Evolutionary conservation across 148 eudicot species (phyloP), one percentile per base, ranked within the genome.

Genomic region (Polygonum maritimum): DNA sequence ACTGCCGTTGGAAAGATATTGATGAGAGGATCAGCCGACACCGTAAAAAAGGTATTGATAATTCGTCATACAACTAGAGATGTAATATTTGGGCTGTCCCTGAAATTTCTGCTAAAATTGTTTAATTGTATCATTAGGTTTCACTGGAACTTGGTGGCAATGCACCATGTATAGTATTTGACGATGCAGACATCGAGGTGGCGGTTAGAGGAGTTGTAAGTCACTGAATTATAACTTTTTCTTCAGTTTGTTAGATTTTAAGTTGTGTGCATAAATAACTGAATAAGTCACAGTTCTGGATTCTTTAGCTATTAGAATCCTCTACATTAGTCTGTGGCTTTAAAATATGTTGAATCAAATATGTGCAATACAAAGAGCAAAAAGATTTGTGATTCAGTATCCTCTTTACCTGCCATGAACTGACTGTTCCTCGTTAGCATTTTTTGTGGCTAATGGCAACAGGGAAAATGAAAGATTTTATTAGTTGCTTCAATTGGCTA

Each of bases 101-200:
- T 19, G 52, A 40, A 39, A 3, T 47, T 13, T 69, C 38, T 19
- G 76, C 77, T 79, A 48, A 79, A 74, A 18, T 7, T 22, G 38
- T 74, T 74, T 19, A 65, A 40, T 80, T 15, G 81, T 76, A 75
- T 54, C 44, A 36, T 49, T 76, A 94, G 98, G 88, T 95, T 74
- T 95, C 98, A 54, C 82, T 95, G 62, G 98, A 95, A 79, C 98
- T 95, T 85, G 98, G 98, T 77, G 98, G 98, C 60, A 95, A 95
- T 86, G 97, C 98, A 72, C 98, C 98, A 74, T 95, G 97, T 85
- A 87, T 95, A 78, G 80, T 95, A 58, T 95, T 95, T 80, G 97
- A 95, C 78, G 98, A 95, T 80, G 98, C 98, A 78, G 94, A 92
- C 81, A 78, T 95, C 84, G 97, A 95, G 45, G 94, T 90, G 52